Percentiles rank a stretch among this genome's conserved stretches.
These are phyloP conservation scores for Malassezia brasiliensis DNA, from an alignment of 1,284 basidiomycete species.

Conservation along the genomic window DNA sequence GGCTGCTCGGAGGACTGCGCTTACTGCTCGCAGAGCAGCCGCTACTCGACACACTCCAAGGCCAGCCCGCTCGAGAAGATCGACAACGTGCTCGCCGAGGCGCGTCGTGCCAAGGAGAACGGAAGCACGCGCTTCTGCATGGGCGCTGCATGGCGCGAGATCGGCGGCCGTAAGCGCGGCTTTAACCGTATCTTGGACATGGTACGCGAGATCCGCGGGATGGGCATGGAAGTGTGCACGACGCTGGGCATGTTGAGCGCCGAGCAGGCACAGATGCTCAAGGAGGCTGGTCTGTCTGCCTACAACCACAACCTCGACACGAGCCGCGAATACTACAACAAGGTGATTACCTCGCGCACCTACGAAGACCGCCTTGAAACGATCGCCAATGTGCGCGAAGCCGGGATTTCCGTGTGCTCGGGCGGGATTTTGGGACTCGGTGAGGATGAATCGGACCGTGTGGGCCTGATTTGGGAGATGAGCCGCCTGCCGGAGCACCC, in stretches of 20 bases:
- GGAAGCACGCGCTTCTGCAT: constrained; percentile 97
- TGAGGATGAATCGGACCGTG: constrained; percentile 77
- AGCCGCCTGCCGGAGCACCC: constrained; percentile 82
- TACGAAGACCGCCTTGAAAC: constrained; percentile 89
- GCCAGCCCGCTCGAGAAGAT: constrained; percentile 80
- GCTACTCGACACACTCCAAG: constrained; percentile 77
- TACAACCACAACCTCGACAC: constrained; percentile 99
- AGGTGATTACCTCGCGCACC: constrained; percentile 84
- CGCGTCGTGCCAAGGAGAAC: constrained; percentile 84
- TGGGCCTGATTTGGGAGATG: constrained; percentile 90
- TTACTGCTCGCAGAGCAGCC: constrained; percentile 93
- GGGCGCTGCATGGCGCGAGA: constrained; percentile 98
- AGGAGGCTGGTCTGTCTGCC: constrained; percentile 88
- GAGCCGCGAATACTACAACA: constrained; percentile 88
- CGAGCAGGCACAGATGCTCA: constrained; percentile 74
- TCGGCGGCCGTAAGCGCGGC: constrained; percentile 82
- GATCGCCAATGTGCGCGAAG: constrained; percentile 77
- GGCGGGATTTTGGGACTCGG: constrained; percentile 93
- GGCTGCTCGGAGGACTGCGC: constrained; percentile 96
- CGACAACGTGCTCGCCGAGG: constrained; percentile 67
- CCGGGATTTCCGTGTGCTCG: constrained; percentile 93
- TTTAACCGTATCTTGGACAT: constrained; percentile 89
- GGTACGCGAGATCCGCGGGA: constrained; percentile 59
- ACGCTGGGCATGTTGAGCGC: constrained; percentile 92
- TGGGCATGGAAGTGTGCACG: constrained; percentile 69